These are phyloP conservation scores for Blastomyces silverae DNA, from an alignment of 2,329 filamentous ascomycete species.

Conservation along the genomic window DNA sequence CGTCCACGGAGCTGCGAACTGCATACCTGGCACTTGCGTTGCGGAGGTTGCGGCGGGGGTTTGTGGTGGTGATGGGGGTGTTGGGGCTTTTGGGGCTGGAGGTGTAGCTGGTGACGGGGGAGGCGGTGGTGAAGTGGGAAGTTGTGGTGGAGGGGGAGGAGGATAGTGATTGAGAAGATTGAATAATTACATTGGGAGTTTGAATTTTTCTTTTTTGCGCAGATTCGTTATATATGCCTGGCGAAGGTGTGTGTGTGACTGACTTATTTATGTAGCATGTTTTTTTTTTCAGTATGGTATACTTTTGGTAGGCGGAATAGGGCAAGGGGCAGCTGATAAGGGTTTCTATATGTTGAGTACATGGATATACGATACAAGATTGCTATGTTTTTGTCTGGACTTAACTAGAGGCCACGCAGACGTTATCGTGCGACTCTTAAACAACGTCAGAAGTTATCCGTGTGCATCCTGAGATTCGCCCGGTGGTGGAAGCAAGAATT, in stretches of 20 bases:
- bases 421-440: not conserved
- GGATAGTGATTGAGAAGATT: slow-evolving; percentile 23
- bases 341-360: not conserved
- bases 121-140: slow-evolving; percentile 38
- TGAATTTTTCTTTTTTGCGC: not conserved
- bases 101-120: slow-evolving; percentile 32
- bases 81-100: slow-evolving; percentile 22
- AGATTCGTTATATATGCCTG: not conserved
- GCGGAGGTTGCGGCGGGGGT: slow-evolving; percentile 42
- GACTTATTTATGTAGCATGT: not conserved
- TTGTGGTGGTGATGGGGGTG: slow-evolving; percentile 30
- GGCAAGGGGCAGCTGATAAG: not conserved
- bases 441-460: not conserved
- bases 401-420: too few species aligned
- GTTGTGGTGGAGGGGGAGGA: slow-evolving; percentile 42
- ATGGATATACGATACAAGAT: too few species aligned
- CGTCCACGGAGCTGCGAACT: slow-evolving; percentile 41
- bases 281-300: not conserved
- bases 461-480: not conserved
- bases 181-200: not conserved
- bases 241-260: not conserved
- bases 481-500: not conserved
- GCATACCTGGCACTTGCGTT: slow-evolving; percentile 40
- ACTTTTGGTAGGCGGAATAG: not conserved
- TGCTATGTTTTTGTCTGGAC: too few species aligned